Evolutionary conservation across 1,139 yeast species (phyloP).

Genomic region (Candida glucosophila): DNA sequence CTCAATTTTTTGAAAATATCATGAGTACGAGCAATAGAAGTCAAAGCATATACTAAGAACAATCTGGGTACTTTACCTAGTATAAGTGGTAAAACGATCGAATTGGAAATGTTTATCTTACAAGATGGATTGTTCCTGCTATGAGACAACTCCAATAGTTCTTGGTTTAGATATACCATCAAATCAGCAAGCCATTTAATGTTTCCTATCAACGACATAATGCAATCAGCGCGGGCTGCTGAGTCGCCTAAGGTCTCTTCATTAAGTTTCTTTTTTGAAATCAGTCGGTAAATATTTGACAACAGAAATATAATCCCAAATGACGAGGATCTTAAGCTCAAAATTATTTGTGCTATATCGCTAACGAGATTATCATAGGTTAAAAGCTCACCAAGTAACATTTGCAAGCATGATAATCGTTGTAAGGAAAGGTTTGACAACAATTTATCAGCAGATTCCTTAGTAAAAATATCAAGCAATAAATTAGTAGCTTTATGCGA

Average conservation of each 20-base stretch:
- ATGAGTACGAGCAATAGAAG: constrained; percentile 63
- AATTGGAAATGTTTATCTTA: constrained; percentile 19
- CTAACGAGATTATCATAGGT: constrained; percentile 39
- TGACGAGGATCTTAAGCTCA: constrained; percentile 62
- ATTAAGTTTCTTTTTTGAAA: constrained; percentile 40
- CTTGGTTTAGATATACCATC: constrained; percentile 59
- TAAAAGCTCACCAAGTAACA: constrained; percentile 51
- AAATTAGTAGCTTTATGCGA: constrained; percentile 63
- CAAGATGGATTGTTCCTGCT: constrained; percentile 14
- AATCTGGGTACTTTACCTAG: constrained; percentile 66
- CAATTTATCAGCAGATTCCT: constrained; percentile 63
- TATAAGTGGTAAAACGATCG: constrained; percentile 43
- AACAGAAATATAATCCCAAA: constrained; percentile 71
- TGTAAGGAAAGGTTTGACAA: constrained; percentile 69
- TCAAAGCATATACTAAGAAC: constrained; percentile 58
- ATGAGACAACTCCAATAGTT: constrained; percentile 37
- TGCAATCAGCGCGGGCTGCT: constrained; percentile 46
- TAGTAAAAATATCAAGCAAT: constrained; percentile 52
- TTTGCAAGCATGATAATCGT: constrained; percentile 54
- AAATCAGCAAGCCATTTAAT: constrained; percentile 77
- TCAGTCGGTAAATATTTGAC: constrained; percentile 50
- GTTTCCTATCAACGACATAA: constrained; percentile 58
- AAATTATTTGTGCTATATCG: constrained; percentile 57
- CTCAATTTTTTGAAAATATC: constrained; percentile 43
- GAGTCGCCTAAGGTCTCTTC: constrained; percentile 49